Base-by-base conservation (phyloP, 805 yeast genomes). In the Cephaloascus albidus region DNA sequence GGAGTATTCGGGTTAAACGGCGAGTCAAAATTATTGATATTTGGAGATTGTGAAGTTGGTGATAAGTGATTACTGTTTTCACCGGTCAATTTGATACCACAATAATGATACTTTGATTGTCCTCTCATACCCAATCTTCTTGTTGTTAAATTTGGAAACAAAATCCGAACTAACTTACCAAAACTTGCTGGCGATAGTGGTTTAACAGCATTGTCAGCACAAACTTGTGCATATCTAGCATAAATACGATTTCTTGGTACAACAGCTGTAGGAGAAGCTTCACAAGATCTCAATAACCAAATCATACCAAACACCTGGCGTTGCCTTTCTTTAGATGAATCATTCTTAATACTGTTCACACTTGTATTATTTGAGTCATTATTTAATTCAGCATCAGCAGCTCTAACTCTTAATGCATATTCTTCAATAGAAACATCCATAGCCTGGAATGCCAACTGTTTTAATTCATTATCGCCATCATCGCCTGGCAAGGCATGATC, bases 61-160 rank as follows among this genome's bases (percentile, higher is more conserved):
- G 15, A 16, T 8, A 15, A 6, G n/a, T 8, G 6, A 15, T 31
- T 16, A n/a, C n/a, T n/a, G 33, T 16, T 16, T 16, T n/a, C 33
- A 6, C 34, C 31, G 48, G 44, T 18, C 12, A 63, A 45, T 43
- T 69, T 71, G 38, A 88, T 68, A 3, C 95, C 95, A 57, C 90
- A 83, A 52, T 85, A 87, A 55, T 86, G 94, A 57, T 88, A 88
- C 53, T 82, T 82, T 17, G 90, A 78, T 51, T 81, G 83, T 2
- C 89, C 89, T 37, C 95, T 68, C 55, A 80, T 76, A 2, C 96
- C 96, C 39, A 87, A 63, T 39, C 96, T 69, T 45, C 94, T 71
- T 0, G 93, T 83, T 23, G 78, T 76, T 44, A 85, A 63, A 40
- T 66, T 64, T 0, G 95, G 93, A 49, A 72, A 82, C 3, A 76